Evolutionary conservation across 2,329 filamentous ascomycete species (phyloP), one percentile per base, ranked within the genome.

Genomic region (Aspergillus uvarum): DNA sequence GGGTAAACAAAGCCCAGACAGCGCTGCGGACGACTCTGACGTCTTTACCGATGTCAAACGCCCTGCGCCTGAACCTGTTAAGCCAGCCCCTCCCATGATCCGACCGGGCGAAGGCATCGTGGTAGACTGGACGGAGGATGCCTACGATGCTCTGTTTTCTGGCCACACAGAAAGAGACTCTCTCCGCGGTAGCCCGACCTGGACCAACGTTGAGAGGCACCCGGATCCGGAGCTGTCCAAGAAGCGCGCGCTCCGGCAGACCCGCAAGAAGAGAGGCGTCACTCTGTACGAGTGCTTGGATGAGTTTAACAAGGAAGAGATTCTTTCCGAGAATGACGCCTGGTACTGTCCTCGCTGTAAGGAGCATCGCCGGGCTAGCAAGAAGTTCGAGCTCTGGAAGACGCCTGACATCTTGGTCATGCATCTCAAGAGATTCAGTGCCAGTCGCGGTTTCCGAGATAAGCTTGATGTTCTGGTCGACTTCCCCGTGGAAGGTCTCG

Each of bases 291-390:
- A 97, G 68, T 99, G 95, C 72, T 85, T 99, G 57, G 89, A 93
- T 60, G 95, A 98, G 76, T 98, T 96, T 67, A 91, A 95, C 71
- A 94, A 94, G 73, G 90, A 93, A 61, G 95, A 99, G 76, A 87
- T 96, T 14, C 81, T 99, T 4, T 97, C 94, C 0, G 92, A 97
- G 74, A 90, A 96, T 71, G 96, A 99, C 73, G 94, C 92, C 61
- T 99, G 95, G 95, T 98, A 96, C 74, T 99, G 95, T 72, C 94
- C 92, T 59, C 87, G 92, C 31, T 99, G 95, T 83, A 98, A 98
- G 75, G 91, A 96, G 69, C 89, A 96, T 70, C 87, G 92, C 16
- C 88, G 92, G 61, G 95, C 95, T 21, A 93, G 89, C 78, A 99
- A 99, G 81, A 97, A 95, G 70, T 92, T 99, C 56, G 93, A 98